Conservation (phyloP, 2,329 filamentous ascomycete genomes). For the Fusarium sp. region DNA sequence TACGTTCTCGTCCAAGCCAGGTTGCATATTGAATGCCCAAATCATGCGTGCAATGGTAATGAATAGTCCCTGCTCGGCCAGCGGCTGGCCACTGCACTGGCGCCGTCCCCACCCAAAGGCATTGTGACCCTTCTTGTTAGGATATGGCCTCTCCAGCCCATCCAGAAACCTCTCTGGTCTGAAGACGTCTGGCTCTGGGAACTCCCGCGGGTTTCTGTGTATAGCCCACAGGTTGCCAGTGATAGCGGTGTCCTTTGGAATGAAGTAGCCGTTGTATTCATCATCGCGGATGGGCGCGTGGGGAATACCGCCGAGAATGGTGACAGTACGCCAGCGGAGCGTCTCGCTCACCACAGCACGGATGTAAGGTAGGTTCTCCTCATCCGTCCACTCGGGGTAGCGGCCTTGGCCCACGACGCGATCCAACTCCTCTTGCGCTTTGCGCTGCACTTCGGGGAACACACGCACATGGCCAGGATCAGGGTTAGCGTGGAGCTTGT, state of each 20-base stretch:
- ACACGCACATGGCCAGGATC: background rate
- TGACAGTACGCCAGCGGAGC: background rate
- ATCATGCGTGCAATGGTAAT: background rate
- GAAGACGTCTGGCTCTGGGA: background rate
- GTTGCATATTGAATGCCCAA: background rate
- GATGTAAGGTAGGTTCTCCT: background rate
- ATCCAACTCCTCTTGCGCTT: background rate
- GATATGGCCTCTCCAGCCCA: background rate
- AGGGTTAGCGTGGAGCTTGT: background rate
- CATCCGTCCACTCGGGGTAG: background rate
- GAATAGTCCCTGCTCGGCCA: background rate
- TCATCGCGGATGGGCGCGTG: background rate
- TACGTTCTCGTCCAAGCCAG: background rate
- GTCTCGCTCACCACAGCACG: background rate
- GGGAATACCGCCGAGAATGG: background rate
- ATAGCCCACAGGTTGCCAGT: background rate
- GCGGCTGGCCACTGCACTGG: background rate
- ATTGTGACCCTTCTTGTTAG: background rate
- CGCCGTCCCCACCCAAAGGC: background rate
- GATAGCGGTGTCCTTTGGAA: background rate
- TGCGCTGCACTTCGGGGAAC: background rate
- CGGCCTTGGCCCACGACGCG: background rate
- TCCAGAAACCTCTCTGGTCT: background rate
- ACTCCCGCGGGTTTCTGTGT: background rate
- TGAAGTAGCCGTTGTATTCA: background rate